phyloP scores from a whole-genome alignment of 2,329 filamentous ascomycete species.

The Sclerotinia trifoliorum region DNA sequence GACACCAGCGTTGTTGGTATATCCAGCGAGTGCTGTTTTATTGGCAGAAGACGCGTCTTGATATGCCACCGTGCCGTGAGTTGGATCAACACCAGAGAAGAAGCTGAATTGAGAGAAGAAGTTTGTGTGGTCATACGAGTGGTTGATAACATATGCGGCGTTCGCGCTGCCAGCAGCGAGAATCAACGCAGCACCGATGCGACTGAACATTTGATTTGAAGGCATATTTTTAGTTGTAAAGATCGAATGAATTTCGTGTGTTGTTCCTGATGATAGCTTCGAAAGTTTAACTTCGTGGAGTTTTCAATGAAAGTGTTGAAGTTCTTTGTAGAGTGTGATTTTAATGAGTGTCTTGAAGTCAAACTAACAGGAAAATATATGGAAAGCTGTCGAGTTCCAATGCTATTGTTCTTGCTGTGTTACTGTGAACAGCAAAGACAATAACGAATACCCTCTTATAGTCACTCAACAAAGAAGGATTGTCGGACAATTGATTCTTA shows the following conservation, averaged over 20 bases:
- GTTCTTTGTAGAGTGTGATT: conserved; percentile 2
- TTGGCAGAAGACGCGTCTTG: conserved; percentile 58
- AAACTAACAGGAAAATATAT: neutral
- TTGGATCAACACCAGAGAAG: conserved; percentile 63
- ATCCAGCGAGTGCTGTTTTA: conserved; percentile 48
- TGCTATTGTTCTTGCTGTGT: conserved; percentile 8
- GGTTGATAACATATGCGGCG: conserved; percentile 44
- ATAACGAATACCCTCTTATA: neutral
- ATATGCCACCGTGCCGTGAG: conserved; percentile 72
- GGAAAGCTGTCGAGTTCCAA: neutral
- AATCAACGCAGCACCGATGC: conserved; percentile 38
- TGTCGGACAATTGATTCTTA: neutral
- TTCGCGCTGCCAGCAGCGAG: conserved; percentile 33
- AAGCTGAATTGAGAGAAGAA: conserved; percentile 54
- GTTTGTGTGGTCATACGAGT: conserved; percentile 46
- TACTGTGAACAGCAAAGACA: conserved; percentile 9
- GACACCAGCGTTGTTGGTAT: conserved; percentile 43
- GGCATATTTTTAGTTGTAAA: conserved; percentile 27
- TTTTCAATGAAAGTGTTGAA: conserved; percentile 15
- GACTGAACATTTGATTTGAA: conserved; percentile 30
- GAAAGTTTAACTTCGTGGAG: neutral
- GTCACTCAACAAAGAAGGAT: neutral
- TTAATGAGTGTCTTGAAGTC: neutral
- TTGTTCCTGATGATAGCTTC: neutral
- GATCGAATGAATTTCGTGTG: neutral